Evolutionary conservation across 179 eudicot genomes (phyloP).

Genomic region (Kewa caespitosa): DNA sequence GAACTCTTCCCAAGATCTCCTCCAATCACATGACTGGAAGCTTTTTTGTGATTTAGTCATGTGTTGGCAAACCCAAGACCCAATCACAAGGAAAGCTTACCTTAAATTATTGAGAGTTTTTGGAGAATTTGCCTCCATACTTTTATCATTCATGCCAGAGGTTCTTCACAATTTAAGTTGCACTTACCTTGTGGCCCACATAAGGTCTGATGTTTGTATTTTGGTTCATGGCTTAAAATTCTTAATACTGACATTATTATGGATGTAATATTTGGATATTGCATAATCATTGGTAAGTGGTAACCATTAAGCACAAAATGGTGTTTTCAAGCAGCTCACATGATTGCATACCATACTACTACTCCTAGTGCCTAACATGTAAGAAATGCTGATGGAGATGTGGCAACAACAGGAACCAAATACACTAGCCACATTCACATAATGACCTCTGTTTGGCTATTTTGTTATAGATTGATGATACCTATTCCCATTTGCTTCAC

Average conservation of each 20-base stretch:
- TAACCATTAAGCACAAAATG: neutral
- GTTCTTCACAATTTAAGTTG: neutral
- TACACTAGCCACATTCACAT: no score
- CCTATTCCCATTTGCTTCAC: neutral
- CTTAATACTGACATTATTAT: neutral
- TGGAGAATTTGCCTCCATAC: neutral
- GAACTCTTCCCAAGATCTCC: slow-evolving; percentile 15
- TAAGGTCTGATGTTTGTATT: neutral
- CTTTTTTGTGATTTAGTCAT: slow-evolving; percentile 12
- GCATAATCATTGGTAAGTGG: neutral
- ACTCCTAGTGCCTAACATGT: neutral
- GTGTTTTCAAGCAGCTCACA: neutral
- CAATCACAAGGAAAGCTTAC: slow-evolving; percentile 5
- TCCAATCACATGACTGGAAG: slow-evolving; percentile 26
- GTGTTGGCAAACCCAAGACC: slow-evolving; percentile 27
- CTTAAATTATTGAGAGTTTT: neutral
- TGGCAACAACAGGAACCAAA: no score
- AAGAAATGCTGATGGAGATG: neutral
- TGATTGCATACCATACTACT: neutral
- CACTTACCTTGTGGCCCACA: neutral
- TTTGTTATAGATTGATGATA: neutral
- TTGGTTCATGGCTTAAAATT: neutral
- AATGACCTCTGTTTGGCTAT: neutral
- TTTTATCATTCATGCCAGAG: neutral
- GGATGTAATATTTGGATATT: neutral